Evolutionary conservation across 177 flowering plant species (phyloP).

Genomic region (Vitis hybrid): DNA sequence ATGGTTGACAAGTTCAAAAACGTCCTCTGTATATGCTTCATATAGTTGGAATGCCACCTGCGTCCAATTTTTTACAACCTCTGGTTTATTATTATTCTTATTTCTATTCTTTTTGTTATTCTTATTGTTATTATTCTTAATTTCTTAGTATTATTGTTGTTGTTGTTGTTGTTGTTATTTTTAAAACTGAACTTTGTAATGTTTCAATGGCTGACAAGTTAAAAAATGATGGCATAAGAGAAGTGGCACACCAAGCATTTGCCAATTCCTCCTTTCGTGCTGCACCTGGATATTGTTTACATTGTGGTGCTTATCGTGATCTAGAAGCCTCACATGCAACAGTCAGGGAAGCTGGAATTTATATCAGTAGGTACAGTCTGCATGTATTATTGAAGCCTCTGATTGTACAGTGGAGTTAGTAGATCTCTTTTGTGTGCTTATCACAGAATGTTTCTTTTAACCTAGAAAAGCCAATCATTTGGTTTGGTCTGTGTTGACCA

Average conservation of each 20-base stretch:
- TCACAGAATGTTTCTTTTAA: too few species aligned
- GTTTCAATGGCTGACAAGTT: slow-evolving; percentile 32
- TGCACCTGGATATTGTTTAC: slow-evolving; percentile 58
- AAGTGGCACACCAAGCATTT: slow-evolving; percentile 38
- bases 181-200: slow-evolving; percentile 12
- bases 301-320: slow-evolving; percentile 58
- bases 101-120: too few species aligned
- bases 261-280: slow-evolving; percentile 15
- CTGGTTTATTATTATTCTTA: too few species aligned
- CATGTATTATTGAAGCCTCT: neutral
- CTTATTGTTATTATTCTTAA: too few species aligned
- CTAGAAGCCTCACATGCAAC: slow-evolving; percentile 37
- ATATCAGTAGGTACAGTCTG: slow-evolving; percentile 46
- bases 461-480: too few species aligned
- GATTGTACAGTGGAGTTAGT: neutral
- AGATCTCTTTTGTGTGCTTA: too few species aligned
- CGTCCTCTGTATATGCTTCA: too few species aligned
- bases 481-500: too few species aligned
- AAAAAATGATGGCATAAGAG: slow-evolving; percentile 24
- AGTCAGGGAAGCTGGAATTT: slow-evolving; percentile 33
- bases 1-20: too few species aligned
- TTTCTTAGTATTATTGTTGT: too few species aligned
- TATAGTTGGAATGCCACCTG: too few species aligned
- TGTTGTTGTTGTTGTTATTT: neutral
- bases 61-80: too few species aligned